Conservation (phyloP, 768 basidiomycete genomes). For the Serendipita sp. region DNA sequence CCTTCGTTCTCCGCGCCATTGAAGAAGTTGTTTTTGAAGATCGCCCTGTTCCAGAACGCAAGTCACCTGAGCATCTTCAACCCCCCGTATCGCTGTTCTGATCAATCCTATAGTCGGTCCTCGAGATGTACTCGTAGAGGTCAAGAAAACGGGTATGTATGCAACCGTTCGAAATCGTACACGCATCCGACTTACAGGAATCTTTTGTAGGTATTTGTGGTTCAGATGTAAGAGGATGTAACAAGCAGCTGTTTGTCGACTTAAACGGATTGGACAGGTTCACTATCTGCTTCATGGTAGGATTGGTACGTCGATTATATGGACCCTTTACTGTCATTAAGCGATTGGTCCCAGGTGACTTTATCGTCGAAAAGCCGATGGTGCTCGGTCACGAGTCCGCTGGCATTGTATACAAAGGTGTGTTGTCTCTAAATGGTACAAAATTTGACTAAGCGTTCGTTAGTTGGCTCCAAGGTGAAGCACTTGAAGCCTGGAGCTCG, state of each 20-base stretch:
- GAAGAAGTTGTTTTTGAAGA: constrained; percentile 56
- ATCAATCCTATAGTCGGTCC: constrained; percentile 32
- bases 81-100: background rate
- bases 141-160: constrained; percentile 77
- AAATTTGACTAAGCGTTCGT: background rate
- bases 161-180: background rate
- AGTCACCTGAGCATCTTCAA: constrained; percentile 12
- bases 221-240: constrained; percentile 44
- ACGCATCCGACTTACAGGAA: background rate
- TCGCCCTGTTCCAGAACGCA: constrained; percentile 58
- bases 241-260: background rate
- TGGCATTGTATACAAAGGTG: constrained; percentile 58
- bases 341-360: constrained; percentile 27
- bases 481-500: constrained; percentile 67
- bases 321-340: constrained; percentile 5
- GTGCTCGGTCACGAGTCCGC: constrained; percentile 91
- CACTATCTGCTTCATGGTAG: constrained; percentile 67
- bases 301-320: constrained; percentile 25
- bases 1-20: constrained; percentile 59
- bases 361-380: constrained; percentile 67
- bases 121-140: constrained; percentile 70
- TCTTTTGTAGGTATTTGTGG: constrained; percentile 62
- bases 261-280: constrained; percentile 28
- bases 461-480: constrained; percentile 64
- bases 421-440: background rate